Evolutionary conservation across 2,329 filamentous ascomycete genomes (phyloP), one percentile per base, ranked within the genome.

Genomic region (Claviceps quebecensis): DNA sequence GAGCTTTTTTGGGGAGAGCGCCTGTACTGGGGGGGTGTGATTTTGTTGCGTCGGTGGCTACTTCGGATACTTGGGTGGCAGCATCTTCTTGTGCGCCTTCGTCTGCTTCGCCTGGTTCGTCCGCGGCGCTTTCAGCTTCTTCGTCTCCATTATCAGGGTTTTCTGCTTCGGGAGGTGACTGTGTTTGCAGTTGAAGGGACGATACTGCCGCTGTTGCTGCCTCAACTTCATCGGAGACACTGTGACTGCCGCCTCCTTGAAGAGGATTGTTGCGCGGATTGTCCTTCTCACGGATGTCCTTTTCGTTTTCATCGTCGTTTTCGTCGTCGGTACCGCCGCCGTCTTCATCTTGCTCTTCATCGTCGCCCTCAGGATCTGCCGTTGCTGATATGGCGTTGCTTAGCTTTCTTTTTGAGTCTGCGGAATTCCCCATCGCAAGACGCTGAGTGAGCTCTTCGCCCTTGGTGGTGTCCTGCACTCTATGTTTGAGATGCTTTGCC

Each of bases 401-500:
- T 6, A 29, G 50, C 11, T 36, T 49, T 40, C 51, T 47, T n/a
- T 63, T 61, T 8, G 60, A 26, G 8, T 39, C 34, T 7, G 13
- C 29, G 2, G 45, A 54, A 51, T 50, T 59, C 5, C 57, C 54
- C 11, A 55, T 56, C 4, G 48, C 19, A 19, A 45, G 29, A 3
- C 50, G 55, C 19, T 52, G 14, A 5, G 56, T 45, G 7, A 52
- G 56, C 17, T 62, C 57, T 7, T 56, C 59, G 22, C 65, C 9
- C 29, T 11, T 34, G 3, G 9, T 6, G 9, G n/a, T 23, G 19
- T 43, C 63, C 7, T 63, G 58, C 16, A 70, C 50, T 6, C 67
- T 63, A 52, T 94, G 85, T 64, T 87, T 91, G 43, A 82, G 74
- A 65, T 96, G 90, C 52, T 81, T 85, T 4, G 75, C 77, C 64